Evolutionary conservation across 441 rosid species (phyloP).

Genomic region (Populus trichocarpa): DNA sequence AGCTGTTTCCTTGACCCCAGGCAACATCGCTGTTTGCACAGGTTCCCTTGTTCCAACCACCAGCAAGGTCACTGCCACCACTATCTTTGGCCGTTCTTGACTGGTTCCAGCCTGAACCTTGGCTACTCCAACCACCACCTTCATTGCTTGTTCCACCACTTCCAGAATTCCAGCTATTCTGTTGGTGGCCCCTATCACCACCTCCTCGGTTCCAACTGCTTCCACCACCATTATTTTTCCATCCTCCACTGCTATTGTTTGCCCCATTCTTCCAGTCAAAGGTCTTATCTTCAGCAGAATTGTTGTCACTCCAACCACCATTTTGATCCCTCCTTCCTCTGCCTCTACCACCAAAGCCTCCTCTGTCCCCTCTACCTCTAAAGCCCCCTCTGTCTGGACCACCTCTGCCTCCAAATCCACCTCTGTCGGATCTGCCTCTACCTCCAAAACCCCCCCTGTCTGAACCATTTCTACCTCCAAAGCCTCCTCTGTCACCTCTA

Average conservation of each 20-base stretch:
- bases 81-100: neutral
- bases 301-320: constrained; percentile 26
- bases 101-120: constrained; percentile 16
- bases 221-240: constrained; percentile 22
- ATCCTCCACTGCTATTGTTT: constrained; percentile 17
- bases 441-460: constrained; percentile 32
- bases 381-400: constrained; percentile 23
- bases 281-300: constrained; percentile 32
- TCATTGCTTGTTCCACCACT: constrained; percentile 15
- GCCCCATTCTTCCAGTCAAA: constrained; percentile 40
- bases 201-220: constrained; percentile 31
- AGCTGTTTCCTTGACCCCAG: constrained; percentile 13
- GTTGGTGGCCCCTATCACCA: constrained; percentile 16
- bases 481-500: constrained; percentile 25
- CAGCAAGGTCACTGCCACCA: neutral
- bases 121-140: constrained; percentile 22
- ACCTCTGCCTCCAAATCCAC: constrained; percentile 36
- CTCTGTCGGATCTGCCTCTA: constrained; percentile 34
- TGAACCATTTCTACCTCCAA: constrained; percentile 38
- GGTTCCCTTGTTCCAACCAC: constrained; percentile 27
- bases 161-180: constrained; percentile 28
- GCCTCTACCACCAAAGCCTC: constrained; percentile 35
- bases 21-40: constrained; percentile 6
- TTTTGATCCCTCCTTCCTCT: constrained; percentile 39
- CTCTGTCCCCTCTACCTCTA: constrained; percentile 28